Base-by-base conservation (phyloP, 495 filamentous ascomycete species). In the Penicillium atrosanguineum region DNA sequence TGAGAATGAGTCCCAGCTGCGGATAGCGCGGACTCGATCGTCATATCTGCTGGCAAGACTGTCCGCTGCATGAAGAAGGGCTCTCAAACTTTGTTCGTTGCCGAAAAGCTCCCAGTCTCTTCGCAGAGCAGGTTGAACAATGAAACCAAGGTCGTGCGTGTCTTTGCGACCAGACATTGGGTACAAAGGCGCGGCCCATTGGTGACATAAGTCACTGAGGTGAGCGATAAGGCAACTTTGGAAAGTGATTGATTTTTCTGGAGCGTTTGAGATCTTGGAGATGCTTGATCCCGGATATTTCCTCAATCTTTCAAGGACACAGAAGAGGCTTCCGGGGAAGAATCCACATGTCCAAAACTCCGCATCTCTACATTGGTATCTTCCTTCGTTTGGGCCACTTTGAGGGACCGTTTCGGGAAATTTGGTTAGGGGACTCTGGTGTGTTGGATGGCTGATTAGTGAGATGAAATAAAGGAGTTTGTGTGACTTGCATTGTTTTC, bases 131-230 rank as follows among this genome's bases (percentile, higher is more conserved):
- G 64, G 64, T 23, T 65, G 55, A 23, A 78, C 63, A 46, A 77
- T 78, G 53, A 79, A 77, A 0, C 74, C 69, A 28, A 79, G 47
- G 51, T 78, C 76, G 50, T 79, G 74, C 0, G 72, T 78, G 25
- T 74, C 69, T 6, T 56, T 73, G 11, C 65, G 58, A 6, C 26
- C 31, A 2, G 59, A 48, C 56, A 60, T 64, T 6, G 38, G 34
- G 6, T 57, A 41, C 1, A 67, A 18, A 1, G 58, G 52, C 7
- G n/a, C 41, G 18, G 55, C 29, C 64, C 64, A 67, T 8, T 18
- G 7, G 7, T 44, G 44, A 40, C 57, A 61, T 1, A 66, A 48
- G 2, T 31, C 36, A 26, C 3, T 36, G 15, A n/a, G 25, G 28
- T 46, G 19, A 16, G 44, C 31, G 34, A 8, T 14, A 19, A 46